Percentiles rank a stretch among this genome's conserved stretches.
Conservation (phyloP, 441 rosid species). For the Metrosideros polymorpha region DNA sequence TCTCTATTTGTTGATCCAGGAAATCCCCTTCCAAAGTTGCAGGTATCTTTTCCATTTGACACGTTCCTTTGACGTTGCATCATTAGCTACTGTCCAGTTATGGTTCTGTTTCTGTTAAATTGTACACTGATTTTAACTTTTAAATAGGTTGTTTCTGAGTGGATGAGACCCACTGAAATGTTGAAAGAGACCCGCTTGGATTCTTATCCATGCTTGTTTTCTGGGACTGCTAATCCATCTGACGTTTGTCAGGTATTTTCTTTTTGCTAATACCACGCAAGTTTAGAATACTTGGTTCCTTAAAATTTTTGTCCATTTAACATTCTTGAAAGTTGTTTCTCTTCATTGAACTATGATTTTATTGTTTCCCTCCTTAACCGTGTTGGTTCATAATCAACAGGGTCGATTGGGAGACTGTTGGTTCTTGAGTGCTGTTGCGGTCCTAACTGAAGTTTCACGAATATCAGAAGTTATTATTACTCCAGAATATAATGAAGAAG, state of each 20-base stretch:
- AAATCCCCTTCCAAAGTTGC: constrained; percentile 84
- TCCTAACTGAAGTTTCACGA: constrained; percentile 86
- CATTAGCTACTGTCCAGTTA: background rate
- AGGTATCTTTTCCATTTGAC: constrained; percentile 37
- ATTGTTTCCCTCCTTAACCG: background rate
- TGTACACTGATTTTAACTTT: background rate
- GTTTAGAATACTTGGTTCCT: background rate
- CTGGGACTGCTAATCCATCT: constrained; percentile 92
- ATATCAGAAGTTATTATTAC: constrained; percentile 98
- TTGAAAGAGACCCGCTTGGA: constrained; percentile 54
- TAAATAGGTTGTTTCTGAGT: constrained; percentile 87
- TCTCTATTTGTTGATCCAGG: constrained; percentile 83
- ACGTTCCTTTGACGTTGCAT: background rate
- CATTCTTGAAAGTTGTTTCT: background rate
- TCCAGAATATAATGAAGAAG: constrained; percentile 98
- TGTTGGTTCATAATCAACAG: constrained; percentile 25
- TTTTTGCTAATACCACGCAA: background rate
- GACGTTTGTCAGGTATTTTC: constrained; percentile 98
- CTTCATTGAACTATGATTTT: background rate
- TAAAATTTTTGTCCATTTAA: background rate
- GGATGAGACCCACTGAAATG: constrained; percentile 96
- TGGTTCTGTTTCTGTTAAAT: background rate
- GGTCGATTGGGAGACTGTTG: constrained; percentile 99
- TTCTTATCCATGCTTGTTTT: constrained; percentile 79
- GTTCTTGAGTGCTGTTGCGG: constrained; percentile 99